Base-by-base conservation (phyloP, 2,329 filamentous ascomycete species). In the Pseudogymnoascus sp. region DNA sequence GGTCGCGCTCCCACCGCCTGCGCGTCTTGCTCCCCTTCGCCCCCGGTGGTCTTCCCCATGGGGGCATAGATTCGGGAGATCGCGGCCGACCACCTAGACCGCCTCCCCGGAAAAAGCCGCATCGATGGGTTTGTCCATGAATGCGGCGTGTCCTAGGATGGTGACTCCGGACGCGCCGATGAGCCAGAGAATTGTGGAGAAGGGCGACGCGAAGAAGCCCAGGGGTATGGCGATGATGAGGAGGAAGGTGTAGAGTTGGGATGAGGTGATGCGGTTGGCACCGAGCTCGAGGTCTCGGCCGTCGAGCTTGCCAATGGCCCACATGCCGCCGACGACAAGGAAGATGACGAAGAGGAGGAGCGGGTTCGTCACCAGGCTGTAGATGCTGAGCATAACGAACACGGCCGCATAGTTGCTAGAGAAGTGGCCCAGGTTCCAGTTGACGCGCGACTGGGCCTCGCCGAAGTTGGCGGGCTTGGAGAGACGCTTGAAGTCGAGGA, bases 41-140 rank as follows among this genome's bases (percentile, higher is more conserved):
- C 89, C 91, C 89, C 84, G 91, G 90, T 94, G 92, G 91, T 97
- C 93, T 97, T 97, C 92, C 93, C 93, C 90, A 92, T 85, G 82
- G 88, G 90, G 92, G 92, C 92, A 89, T 87, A 83, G 78, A 80
- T 86, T 87, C 83, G 84, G 92, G 93, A 96, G 92, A 89, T 94
- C 89, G 94, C 94, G 93, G 93, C 91, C 93, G 94, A 97, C 92
- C 92, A 95, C 84, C 87, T 97, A 99, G 90, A 99, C 94, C 92
- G 94, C 93, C 93, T 99, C 94, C 92, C 95, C 94, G 84, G 93
- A 97, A 97, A 99, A 99, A 97, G 92, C 92, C 92, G 95, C 93
- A 87, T 97, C 94, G 82, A 97, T 96, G 65, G 93, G 93, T 85
- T 96, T 97, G 77, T 97, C 93, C 89, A 97, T 87, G 75, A 97